These are phyloP conservation scores for Oryza officinalis DNA, from an alignment of 176 grass and related monocot genomes.

Conservation along the genomic window DNA sequence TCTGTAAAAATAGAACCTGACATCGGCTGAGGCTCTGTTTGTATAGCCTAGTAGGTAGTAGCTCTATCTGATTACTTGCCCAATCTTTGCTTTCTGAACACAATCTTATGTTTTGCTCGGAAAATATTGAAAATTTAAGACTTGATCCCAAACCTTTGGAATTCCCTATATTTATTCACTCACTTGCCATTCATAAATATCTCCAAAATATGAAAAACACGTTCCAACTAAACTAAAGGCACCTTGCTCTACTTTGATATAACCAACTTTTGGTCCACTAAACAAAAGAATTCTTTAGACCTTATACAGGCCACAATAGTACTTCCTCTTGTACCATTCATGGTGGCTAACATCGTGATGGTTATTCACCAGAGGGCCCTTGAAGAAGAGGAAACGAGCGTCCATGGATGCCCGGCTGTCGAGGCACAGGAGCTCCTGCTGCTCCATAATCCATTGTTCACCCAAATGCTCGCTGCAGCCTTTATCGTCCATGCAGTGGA, in stretches of 20 bases:
- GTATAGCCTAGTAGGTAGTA: neutral
- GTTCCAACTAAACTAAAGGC: too few species aligned
- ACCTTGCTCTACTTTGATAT: neutral
- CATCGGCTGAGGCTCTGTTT: slow-evolving; percentile 19
- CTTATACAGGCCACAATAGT: slow-evolving; percentile 1
- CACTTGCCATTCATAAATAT: too few species aligned
- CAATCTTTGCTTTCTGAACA: slow-evolving; percentile 20
- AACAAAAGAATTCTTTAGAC: neutral
- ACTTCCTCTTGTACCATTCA: slow-evolving; percentile 12
- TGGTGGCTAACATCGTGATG: neutral
- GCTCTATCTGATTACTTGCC: neutral
- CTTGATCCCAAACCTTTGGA: too few species aligned
- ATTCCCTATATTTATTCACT: too few species aligned
- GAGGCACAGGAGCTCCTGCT: slow-evolving; percentile 19
- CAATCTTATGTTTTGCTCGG: too few species aligned
- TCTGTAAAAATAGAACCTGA: neutral
- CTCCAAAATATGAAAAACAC: neutral
- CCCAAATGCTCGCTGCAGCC: neutral
- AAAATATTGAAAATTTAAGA: too few species aligned
- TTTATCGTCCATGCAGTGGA: slow-evolving; percentile 16
- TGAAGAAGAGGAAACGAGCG: slow-evolving; percentile 37
- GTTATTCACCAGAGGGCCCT: neutral
- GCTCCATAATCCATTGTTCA: neutral
- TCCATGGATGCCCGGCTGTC: slow-evolving; percentile 29
- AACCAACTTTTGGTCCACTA: neutral